phyloP scores from a whole-genome alignment of 2,329 filamentous ascomycete species.

The Chaetomium sp. region DNA sequence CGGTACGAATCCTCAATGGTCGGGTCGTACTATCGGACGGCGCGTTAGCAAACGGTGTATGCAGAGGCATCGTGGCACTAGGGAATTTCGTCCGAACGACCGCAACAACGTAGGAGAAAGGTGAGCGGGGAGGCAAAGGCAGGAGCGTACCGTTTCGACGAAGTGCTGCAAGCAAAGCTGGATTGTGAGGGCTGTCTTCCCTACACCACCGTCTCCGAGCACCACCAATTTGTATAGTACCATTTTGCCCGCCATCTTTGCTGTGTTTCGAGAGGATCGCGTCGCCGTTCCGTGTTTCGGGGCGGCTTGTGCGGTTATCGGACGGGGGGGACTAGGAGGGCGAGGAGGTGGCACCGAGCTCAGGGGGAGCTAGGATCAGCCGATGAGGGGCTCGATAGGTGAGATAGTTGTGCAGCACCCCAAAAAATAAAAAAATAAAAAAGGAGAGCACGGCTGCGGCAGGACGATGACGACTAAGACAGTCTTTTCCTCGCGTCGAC shows the following conservation, averaged over 20 bases:
- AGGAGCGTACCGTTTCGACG: constrained; percentile 75
- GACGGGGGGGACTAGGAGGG: constrained; percentile 18
- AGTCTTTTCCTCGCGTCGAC: neutral
- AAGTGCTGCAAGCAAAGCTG: constrained; percentile 98
- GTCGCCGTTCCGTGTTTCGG: constrained; percentile 5
- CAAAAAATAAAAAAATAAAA: neutral
- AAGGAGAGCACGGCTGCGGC: neutral
- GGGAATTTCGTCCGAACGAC: neutral
- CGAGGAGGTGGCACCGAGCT: constrained; percentile 28
- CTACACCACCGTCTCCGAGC: constrained; percentile 89
- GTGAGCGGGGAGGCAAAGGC: neutral
- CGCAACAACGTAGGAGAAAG: neutral
- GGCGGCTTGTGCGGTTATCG: constrained; percentile 22
- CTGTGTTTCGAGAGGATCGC: constrained; percentile 14
- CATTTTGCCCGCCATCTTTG: constrained; percentile 85
- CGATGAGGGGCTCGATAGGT: constrained; percentile 28
- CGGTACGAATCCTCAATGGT: constrained; percentile 88
- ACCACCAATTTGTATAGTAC: constrained; percentile 96
- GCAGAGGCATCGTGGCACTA: constrained; percentile 18
- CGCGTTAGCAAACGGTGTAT: constrained; percentile 27
- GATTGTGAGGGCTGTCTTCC: constrained; percentile 91
- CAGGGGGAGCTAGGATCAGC: constrained; percentile 27
- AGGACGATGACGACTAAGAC: neutral
- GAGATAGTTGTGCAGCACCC: constrained; percentile 13
- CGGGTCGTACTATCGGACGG: constrained; percentile 69